phyloP scores from a whole-genome alignment of 2,329 filamentous ascomycete species.

The Cladophialophora yegresii region DNA sequence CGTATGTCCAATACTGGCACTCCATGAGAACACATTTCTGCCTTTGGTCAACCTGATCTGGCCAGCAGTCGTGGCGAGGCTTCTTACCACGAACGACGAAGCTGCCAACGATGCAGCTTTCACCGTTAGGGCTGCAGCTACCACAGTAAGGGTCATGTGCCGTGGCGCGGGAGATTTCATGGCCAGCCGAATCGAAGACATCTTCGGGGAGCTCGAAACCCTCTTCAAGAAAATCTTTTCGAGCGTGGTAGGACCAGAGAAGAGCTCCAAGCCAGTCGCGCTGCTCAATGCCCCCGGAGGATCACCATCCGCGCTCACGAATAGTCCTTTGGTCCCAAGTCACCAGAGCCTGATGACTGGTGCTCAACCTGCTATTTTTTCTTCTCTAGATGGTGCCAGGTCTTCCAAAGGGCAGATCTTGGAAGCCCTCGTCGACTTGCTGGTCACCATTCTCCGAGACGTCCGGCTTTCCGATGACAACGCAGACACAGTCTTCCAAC shows the following conservation, averaged over 20 bases:
- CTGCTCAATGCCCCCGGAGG: not conserved
- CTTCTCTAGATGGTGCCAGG: constrained; percentile 8
- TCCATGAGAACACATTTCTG: constrained; percentile 79
- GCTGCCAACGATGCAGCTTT: constrained; percentile 60
- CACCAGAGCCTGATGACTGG: not conserved
- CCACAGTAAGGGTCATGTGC: constrained; percentile 69
- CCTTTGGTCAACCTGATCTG: constrained; percentile 88
- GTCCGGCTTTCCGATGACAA: constrained; percentile 46
- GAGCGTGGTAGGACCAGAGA: not conserved
- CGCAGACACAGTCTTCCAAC: constrained; percentile 46
- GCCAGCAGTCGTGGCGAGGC: constrained; percentile 73
- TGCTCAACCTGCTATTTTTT: not conserved
- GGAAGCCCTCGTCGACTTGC: constrained; percentile 38
- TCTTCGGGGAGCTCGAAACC: constrained; percentile 56
- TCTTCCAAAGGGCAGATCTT: constrained; percentile 26
- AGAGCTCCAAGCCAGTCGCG: not conserved
- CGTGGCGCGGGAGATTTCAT: constrained; percentile 78
- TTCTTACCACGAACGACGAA: constrained; percentile 54
- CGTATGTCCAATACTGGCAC: constrained; percentile 69
- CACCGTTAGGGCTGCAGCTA: constrained; percentile 59
- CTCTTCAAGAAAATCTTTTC: constrained; percentile 41
- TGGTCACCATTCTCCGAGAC: constrained; percentile 44
- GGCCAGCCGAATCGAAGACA: constrained; percentile 69
- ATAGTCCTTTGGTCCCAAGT: not conserved
- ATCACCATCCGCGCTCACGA: not conserved